Evolutionary conservation across 2,329 filamentous ascomycete genomes (phyloP).

Genomic region (Xylaria sp.): DNA sequence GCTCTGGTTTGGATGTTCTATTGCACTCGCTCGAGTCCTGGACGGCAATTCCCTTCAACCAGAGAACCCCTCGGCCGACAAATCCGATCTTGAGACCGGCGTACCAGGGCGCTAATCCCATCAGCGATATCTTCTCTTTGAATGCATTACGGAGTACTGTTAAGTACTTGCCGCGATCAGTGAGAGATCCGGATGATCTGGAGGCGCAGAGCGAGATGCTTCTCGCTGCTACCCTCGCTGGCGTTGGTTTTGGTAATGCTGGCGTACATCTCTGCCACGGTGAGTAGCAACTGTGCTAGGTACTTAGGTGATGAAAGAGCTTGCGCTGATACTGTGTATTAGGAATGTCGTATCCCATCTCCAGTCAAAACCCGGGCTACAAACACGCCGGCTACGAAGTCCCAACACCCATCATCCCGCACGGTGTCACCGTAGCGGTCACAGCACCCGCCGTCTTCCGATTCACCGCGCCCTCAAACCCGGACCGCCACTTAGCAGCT

Average conservation of each 20-base stretch:
- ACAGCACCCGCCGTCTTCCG: constrained; percentile 90
- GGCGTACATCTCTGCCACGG: constrained; percentile 76
- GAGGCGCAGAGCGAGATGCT: constrained; percentile 97
- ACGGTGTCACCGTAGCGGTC: constrained; percentile 92
- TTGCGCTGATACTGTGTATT: constrained; percentile 3
- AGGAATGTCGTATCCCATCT: constrained; percentile 97
- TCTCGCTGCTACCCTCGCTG: constrained; percentile 85
- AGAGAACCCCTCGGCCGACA: constrained; percentile 73
- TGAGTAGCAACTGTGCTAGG: constrained; percentile 30
- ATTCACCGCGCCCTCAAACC: constrained; percentile 88
- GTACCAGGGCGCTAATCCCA: constrained; percentile 96
- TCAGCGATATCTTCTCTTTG: constrained; percentile 93
- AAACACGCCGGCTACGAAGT: constrained; percentile 83
- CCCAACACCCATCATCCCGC: constrained; percentile 74
- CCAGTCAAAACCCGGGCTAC: constrained; percentile 88
- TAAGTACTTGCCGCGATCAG: constrained; percentile 85
- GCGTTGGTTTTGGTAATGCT: constrained; percentile 95
- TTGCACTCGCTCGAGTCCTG: constrained; percentile 95
- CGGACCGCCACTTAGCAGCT: constrained; percentile 81
- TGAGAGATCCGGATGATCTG: constrained; percentile 79
- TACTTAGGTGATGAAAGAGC: neutral
- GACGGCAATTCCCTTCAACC: constrained; percentile 92
- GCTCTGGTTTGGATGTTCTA: constrained; percentile 87
- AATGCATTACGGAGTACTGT: constrained; percentile 77
- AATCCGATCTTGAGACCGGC: constrained; percentile 90